Conservation (phyloP, 1,284 basidiomycete species). For the Moniliophthora roreri region DNA sequence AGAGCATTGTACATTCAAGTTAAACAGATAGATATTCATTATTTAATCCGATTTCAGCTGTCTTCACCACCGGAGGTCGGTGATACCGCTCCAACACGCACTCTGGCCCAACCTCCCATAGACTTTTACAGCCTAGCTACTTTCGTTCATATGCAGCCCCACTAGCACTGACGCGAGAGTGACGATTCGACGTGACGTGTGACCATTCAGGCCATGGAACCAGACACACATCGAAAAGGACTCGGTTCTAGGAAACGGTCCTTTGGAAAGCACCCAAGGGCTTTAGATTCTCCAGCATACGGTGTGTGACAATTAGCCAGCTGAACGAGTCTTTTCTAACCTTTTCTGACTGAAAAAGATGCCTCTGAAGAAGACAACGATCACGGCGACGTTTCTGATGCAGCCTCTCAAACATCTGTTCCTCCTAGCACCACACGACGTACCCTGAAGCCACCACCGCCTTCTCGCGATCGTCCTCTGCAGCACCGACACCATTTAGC, state of each 20-base stretch:
- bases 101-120: too few relatives aligned
- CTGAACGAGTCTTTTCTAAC: too few relatives aligned
- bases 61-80: too few relatives aligned
- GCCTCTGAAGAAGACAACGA: constrained; percentile 19
- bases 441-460: constrained; percentile 27
- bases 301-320: too few relatives aligned
- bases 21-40: too few relatives aligned
- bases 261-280: constrained; percentile 2
- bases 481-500: constrained; percentile 51
- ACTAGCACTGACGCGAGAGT: too few relatives aligned
- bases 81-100: too few relatives aligned
- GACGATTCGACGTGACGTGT: too few relatives aligned
- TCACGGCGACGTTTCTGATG: constrained; percentile 22
- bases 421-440: constrained; percentile 15
- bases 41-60: too few relatives aligned
- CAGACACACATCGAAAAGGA: constrained; percentile 1
- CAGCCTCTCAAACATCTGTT: constrained; percentile 14
- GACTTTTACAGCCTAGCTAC: too few relatives aligned
- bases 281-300: constrained; percentile 2
- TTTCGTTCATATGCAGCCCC: too few relatives aligned
- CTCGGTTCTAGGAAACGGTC: constrained; percentile 1
- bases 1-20: too few relatives aligned
- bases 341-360: neutral
- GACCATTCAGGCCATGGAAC: neutral
- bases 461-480: constrained; percentile 24